Evolutionary conservation across 352 stramenopile genomes (phyloP).

Genomic region (Globisporangium heterothallicum): DNA sequence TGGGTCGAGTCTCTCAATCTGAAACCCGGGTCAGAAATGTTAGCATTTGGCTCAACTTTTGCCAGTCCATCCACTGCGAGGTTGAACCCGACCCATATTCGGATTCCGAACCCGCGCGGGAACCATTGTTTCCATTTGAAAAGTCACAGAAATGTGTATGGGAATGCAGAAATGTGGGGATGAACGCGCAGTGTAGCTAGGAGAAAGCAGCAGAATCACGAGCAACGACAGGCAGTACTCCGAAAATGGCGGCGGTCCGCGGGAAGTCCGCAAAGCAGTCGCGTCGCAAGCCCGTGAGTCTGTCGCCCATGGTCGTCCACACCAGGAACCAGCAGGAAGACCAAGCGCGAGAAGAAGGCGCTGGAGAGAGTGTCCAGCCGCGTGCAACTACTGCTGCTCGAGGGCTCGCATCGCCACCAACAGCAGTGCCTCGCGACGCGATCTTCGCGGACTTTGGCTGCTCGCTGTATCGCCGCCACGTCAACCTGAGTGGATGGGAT

Average conservation of each 20-base stretch:
- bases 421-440: conserved; percentile 5
- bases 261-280: too few relatives aligned
- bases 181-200: too few relatives aligned
- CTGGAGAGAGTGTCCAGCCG: conserved; percentile 8
- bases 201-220: too few relatives aligned
- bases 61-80: too few relatives aligned
- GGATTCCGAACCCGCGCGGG: too few relatives aligned
- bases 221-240: background rate
- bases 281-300: conserved; percentile 5
- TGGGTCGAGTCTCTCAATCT: too few relatives aligned
- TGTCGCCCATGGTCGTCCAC: background rate
- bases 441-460: conserved; percentile 14
- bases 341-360: conserved; percentile 10
- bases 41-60: too few relatives aligned
- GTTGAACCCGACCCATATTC: too few relatives aligned
- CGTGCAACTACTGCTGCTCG: too few relatives aligned
- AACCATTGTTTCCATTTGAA: too few relatives aligned
- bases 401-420: conserved; percentile 1
- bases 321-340: conserved; percentile 10
- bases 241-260: too few relatives aligned
- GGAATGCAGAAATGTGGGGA: background rate
- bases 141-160: background rate
- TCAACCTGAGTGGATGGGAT: conserved; percentile 52
- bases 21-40: too few relatives aligned
- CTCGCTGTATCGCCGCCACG: conserved; percentile 27